Conservation (phyloP, 2,329 filamentous ascomycete genomes). For the Microdochium nivale region DNA sequence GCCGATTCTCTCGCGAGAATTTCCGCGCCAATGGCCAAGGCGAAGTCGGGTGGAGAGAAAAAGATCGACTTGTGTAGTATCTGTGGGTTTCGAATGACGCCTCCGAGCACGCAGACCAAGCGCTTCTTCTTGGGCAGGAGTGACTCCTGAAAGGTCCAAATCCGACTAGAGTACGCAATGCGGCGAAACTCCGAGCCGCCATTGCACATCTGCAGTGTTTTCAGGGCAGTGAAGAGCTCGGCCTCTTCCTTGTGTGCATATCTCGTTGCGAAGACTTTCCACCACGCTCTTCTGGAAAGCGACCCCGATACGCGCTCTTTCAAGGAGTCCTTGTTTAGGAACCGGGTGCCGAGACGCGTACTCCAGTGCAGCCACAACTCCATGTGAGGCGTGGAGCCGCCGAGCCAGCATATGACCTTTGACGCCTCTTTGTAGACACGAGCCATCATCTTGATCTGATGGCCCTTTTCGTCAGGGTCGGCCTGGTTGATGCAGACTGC, state of each 20-base stretch:
- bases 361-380: not conserved
- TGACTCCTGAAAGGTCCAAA: not conserved
- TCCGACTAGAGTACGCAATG: not conserved
- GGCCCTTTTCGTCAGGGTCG: conserved; percentile 2
- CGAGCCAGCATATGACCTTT: conserved; percentile 6
- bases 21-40: too few relatives aligned
- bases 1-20: too few relatives aligned
- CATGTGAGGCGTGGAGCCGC: not conserved
- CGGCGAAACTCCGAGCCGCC: not conserved
- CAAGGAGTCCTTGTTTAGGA: not conserved
- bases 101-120: not conserved
- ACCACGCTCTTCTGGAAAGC: too few relatives aligned
- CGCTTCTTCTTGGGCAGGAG: not conserved
- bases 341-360: not conserved
- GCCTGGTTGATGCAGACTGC: conserved; percentile 8
- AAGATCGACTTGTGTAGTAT: not conserved
- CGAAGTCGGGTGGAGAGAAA: too few relatives aligned
- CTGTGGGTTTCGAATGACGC: not conserved
- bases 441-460: conserved; percentile 5
- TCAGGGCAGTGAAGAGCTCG: not conserved
- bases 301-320: not conserved
- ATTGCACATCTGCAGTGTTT: not conserved
- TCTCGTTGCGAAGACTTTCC: not conserved
- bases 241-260: not conserved
- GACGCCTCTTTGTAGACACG: conserved; percentile 3